These are phyloP conservation scores for Penicillium fuscoglaucum DNA, from an alignment of 2,329 filamentous ascomycete species.

Conservation along the genomic window DNA sequence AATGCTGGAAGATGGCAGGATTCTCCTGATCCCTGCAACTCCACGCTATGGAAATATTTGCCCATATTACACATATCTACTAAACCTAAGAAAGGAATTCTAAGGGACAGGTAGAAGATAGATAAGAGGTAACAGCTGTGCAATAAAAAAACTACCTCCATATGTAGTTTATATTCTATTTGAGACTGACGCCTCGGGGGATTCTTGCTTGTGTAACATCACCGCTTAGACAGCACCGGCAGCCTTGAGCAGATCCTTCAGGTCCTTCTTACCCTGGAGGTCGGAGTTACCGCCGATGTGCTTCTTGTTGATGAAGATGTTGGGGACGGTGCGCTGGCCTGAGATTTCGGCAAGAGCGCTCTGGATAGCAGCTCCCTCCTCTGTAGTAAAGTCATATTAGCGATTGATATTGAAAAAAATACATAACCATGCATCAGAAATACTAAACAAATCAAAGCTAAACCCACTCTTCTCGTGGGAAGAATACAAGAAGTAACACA, in stretches of 20 bases:
- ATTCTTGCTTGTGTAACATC: neutral
- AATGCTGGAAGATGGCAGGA: neutral
- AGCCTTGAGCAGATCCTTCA: slow-evolving; percentile 64
- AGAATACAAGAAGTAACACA: neutral
- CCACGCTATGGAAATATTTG: neutral
- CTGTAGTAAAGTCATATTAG: slow-evolving; percentile 48
- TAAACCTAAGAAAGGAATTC: neutral
- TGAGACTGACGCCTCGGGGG: no score
- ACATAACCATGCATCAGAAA: neutral
- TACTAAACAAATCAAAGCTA: no score
- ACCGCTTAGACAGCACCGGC: slow-evolving; percentile 59
- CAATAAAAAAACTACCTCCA: neutral
- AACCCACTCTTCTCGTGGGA: neutral
- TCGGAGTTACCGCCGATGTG: slow-evolving; percentile 98
- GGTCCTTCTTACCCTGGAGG: slow-evolving; percentile 64
- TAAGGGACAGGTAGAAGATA: neutral
- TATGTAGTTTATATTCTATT: neutral
- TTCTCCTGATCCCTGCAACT: neutral
- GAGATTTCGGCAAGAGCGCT: slow-evolving; percentile 76
- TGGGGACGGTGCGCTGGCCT: slow-evolving; percentile 85
- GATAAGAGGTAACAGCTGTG: neutral
- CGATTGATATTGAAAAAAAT: neutral
- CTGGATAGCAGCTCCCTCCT: slow-evolving; percentile 81
- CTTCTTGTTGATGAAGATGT: slow-evolving; percentile 87
- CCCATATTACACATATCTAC: neutral